A percentile compares a stretch with the other conserved stretches of the same genome.
Conservation (phyloP, 2,329 filamentous ascomycete species). For the Trichoderma sp. region DNA sequence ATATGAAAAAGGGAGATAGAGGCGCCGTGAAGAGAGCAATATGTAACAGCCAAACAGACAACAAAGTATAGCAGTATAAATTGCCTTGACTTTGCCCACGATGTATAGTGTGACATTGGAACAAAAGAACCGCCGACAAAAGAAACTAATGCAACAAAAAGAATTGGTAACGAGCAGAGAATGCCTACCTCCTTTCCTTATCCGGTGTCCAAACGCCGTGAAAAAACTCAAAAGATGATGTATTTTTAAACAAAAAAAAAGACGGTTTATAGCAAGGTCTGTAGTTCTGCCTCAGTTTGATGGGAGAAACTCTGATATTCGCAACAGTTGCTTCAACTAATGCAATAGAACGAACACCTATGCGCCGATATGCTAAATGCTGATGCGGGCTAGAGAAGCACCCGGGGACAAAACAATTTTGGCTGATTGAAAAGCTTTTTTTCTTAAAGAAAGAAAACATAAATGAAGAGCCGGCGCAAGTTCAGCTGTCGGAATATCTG, state of each 20-base stretch:
- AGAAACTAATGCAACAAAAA: constrained; percentile 17
- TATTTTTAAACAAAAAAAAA: constrained; percentile 31
- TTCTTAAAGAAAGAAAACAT: too few species aligned
- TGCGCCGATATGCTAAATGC: background rate
- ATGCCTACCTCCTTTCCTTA: constrained; percentile 11
- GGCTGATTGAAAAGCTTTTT: background rate
- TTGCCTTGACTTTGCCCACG: constrained; percentile 18
- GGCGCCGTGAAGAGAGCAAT: background rate
- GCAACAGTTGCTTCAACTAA: background rate
- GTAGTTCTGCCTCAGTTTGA: constrained; percentile 40
- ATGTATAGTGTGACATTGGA: background rate
- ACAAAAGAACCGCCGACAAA: background rate
- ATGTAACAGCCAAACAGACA: background rate
- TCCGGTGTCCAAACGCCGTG: constrained; percentile 35
- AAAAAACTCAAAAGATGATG: constrained; percentile 11
- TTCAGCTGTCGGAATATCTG: background rate
- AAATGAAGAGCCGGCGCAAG: background rate
- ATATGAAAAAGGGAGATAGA: background rate
- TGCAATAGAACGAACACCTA: background rate
- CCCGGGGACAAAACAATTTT: background rate
- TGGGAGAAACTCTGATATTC: background rate
- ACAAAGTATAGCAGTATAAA: background rate
- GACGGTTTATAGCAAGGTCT: constrained; percentile 32
- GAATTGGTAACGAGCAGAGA: constrained; percentile 9
- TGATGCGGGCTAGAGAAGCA: background rate